Base-by-base conservation (phyloP, 2,329 filamentous ascomycete genomes). In the Sordariomycetes sp. region DNA sequence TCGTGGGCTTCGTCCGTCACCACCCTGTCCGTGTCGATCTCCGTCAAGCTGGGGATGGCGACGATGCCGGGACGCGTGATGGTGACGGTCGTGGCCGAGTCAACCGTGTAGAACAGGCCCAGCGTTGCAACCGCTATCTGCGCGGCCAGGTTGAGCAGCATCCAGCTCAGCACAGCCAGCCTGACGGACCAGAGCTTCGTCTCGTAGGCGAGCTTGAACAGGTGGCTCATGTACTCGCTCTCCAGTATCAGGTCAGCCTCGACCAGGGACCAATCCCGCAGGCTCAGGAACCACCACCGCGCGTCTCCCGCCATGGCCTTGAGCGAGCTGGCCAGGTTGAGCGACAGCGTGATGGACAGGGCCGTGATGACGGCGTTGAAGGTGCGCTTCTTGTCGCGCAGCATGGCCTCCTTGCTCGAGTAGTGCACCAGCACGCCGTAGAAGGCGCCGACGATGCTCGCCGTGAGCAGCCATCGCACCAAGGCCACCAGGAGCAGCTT, bases 361-460 rank as follows among this genome's bases (percentile, higher is more conserved):
- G 54, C 63, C 1, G 63, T 63, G 15, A 66, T 59, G n/a, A 65
- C 40, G 0, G 58, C 48, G 35, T 67, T 68, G 42, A 61, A 68
- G 32, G 55, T 43, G 19, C 54, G 54, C 42, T 66, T 68, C 14
- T 48, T 46, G 2, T 24, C 33, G 37, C 50, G 50, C 4, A 42
- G 42, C 45, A 62, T 51, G 21, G 54, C 54, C 3, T 40, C 38
- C 20, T 46, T 46, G 21, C 19, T 36, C 16, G 45, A 46, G 40
- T 57, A 58, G 17, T 37, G 35, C 32, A 42, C 39, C 6, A 58
- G 46, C 17, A 57, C 46, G 30, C 39, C 40, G 36, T 52, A 55
- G 17, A 54, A 42, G 30, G 45, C 43, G 12, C 33, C 33, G n/a
- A 49, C 48, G 25, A 58, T 39, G n/a, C 37, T 35, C 25, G 49